These are phyloP conservation scores for Arthrobotrys musiformis DNA, from an alignment of 2,329 filamentous ascomycete species.

Conservation along the genomic window DNA sequence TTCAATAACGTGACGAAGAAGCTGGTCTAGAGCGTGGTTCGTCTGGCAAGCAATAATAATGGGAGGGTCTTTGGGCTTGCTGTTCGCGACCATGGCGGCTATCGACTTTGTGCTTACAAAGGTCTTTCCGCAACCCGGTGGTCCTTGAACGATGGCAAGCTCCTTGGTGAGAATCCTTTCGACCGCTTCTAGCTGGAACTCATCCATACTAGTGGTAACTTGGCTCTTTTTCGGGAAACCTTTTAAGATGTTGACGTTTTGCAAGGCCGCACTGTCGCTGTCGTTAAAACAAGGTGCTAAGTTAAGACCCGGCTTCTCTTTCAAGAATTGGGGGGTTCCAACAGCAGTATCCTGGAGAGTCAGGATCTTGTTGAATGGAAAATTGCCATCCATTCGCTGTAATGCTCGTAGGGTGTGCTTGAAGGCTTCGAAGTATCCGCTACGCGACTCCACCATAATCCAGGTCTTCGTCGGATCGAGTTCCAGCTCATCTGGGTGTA, in stretches of 20 bases:
- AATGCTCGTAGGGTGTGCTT: conserved; percentile 78
- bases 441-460: conserved; percentile 80
- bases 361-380: conserved; percentile 73
- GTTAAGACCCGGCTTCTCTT: conserved; percentile 66
- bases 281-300: conserved; percentile 65
- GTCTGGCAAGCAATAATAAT: conserved; percentile 87
- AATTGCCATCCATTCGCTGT: conserved; percentile 71
- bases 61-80: conserved; percentile 69
- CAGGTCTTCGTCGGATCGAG: conserved; percentile 77
- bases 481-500: conserved; percentile 69
- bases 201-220: conserved; percentile 70
- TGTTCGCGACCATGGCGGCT: conserved; percentile 72
- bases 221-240: conserved; percentile 66
- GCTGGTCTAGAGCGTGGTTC: conserved; percentile 85
- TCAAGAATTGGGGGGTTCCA: conserved; percentile 68
- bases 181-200: conserved; percentile 76
- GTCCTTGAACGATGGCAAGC: conserved; percentile 83
- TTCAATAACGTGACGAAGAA: conserved; percentile 72
- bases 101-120: conserved; percentile 80
- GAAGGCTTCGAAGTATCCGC: conserved; percentile 80
- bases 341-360: conserved; percentile 66
- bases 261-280: conserved; percentile 61
- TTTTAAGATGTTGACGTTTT: conserved; percentile 68
- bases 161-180: conserved; percentile 76
- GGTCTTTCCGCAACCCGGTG: conserved; percentile 80